These are phyloP conservation scores for Fragaria nilgerrensis DNA, from an alignment of 306 rosid species.

Conservation along the genomic window DNA sequence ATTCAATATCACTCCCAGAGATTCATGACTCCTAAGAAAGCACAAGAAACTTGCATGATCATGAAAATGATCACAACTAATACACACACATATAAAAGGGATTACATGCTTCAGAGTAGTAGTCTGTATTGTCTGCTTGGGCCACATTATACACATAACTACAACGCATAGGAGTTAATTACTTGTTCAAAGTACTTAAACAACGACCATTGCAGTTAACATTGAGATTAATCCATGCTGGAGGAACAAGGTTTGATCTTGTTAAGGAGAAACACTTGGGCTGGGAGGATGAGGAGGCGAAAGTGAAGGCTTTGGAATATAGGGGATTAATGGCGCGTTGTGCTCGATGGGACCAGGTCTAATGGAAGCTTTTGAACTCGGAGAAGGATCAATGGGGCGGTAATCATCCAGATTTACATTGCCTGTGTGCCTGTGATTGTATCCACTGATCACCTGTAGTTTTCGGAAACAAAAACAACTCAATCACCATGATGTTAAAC, in stretches of 20 bases:
- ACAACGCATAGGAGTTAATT: background rate
- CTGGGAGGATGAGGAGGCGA: slow-evolving; percentile 41
- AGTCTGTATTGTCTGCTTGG: background rate
- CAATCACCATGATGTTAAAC: slow-evolving; percentile 4
- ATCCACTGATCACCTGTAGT: slow-evolving; percentile 43
- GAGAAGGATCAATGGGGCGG: slow-evolving; percentile 57
- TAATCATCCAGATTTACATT: slow-evolving; percentile 55
- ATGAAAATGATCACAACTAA: background rate
- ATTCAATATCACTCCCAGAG: background rate
- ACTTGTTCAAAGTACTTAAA: slow-evolving; percentile 2
- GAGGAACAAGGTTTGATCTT: background rate
- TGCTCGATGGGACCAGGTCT: slow-evolving; percentile 73
- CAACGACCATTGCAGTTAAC: slow-evolving; percentile 4
- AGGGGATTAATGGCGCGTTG: slow-evolving; percentile 63
- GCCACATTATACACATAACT: background rate
- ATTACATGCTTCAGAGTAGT: background rate
- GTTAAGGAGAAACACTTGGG: slow-evolving; percentile 24
- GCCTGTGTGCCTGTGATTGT: slow-evolving; percentile 11
- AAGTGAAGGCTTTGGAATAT: slow-evolving; percentile 64
- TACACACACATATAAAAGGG: background rate
- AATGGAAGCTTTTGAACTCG: slow-evolving; percentile 42
- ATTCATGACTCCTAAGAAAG: background rate
- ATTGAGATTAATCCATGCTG: background rate
- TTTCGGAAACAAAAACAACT: slow-evolving; percentile 1
- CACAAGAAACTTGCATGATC: background rate